Evolutionary conservation across 1,139 yeast genomes (phyloP), one percentile per base, ranked within the genome.

Genomic region (Candida sp.): DNA sequence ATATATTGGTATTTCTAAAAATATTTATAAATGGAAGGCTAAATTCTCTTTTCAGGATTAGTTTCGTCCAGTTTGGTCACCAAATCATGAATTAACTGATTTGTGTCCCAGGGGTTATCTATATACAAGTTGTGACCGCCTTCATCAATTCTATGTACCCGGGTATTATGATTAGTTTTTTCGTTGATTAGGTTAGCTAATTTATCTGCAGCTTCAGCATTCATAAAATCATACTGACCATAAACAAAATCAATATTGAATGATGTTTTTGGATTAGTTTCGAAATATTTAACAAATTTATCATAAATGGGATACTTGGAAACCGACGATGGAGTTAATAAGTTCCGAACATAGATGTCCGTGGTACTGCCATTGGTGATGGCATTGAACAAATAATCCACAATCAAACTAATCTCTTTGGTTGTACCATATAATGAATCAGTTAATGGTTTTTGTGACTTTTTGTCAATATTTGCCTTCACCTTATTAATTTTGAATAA

Each of bases 201-300:
- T 44, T 76, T 73, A 7, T 64, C 54, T 0, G 96, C 97, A 0
- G 95, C 93, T 40, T 75, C 78, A 2, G 77, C 69, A 57, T 87
- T 86, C 97, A 90, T 90, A 77, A 93, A 90, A 59, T 90, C 97
- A 51, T 73, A 79, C 51, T 85, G 82, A 0, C 97, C 97, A 58
- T 89, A 90, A 33, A 88, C 60, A 63, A 90, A 73, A 53, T 79
- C 60, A 1, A 79, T 57, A 23, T 78, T 70, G 34, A 79, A 77
- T 23, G 73, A 71, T 33, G 29, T 32, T 33, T 39, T 27, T 11
- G 48, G 48, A 40, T 48, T 36, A 15, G 41, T 30, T 7, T 45
- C 40, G 29, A 55, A 50, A 29, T 79, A 56, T 1, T 61, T 52
- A 1, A 62, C 57, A 33, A 84, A 69, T 45, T 86, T 77, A 56